Conservation (phyloP, 2,329 filamentous ascomycete species). For the Fusarium papillatum region DNA sequence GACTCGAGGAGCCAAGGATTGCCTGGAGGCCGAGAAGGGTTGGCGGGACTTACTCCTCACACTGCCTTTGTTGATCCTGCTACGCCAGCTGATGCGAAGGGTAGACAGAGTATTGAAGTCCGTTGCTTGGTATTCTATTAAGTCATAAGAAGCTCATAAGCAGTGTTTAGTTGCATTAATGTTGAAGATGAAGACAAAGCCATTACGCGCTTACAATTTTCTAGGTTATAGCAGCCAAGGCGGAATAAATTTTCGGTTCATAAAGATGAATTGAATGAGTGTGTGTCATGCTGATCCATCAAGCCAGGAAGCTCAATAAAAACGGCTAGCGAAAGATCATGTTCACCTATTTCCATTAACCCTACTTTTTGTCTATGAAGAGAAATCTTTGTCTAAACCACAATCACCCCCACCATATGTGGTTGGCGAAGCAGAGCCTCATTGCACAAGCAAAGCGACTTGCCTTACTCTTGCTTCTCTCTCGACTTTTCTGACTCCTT, state of each 20-base stretch:
- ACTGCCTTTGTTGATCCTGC: slow-evolving; percentile 42
- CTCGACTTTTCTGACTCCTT: background rate
- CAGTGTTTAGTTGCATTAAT: background rate
- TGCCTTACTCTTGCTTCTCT: background rate
- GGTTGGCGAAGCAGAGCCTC: too few species aligned
- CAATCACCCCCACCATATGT: too few species aligned
- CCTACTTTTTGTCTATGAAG: too few species aligned
- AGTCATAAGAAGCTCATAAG: too few species aligned
- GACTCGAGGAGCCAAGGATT: slow-evolving; percentile 43
- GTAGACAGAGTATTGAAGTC: slow-evolving; percentile 43
- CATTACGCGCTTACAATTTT: background rate
- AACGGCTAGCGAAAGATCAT: background rate
- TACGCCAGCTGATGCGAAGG: slow-evolving; percentile 36
- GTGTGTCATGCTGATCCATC: background rate
- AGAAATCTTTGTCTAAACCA: background rate
- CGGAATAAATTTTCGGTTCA: background rate
- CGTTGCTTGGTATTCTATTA: slow-evolving; percentile 44
- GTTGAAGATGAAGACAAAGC: background rate
- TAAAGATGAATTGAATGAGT: background rate
- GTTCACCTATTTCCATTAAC: background rate
- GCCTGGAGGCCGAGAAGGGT: slow-evolving; percentile 29
- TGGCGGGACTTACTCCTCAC: slow-evolving; percentile 41
- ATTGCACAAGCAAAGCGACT: background rate
- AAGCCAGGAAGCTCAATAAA: background rate
- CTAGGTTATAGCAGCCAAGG: background rate